Percentiles rank a stretch among this genome's conserved stretches.
Evolutionary conservation across 805 yeast species (phyloP).

Genomic region (Starmera quercuum): DNA sequence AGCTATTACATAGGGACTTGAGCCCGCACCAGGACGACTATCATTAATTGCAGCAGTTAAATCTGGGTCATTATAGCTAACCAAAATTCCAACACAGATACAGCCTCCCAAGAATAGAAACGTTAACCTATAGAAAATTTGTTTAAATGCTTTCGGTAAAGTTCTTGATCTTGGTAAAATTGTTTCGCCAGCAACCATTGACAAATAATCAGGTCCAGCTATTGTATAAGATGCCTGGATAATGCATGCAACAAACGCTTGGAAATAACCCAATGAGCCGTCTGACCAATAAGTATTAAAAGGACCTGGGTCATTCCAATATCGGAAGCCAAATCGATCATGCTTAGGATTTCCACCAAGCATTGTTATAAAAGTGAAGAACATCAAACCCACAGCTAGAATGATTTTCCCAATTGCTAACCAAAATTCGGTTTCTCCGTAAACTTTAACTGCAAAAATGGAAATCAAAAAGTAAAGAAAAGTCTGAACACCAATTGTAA

Average conservation of each 20-base stretch:
- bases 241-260: constrained; percentile 65
- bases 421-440: constrained; percentile 83
- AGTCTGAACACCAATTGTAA: constrained; percentile 57
- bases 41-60: constrained; percentile 49
- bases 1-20: constrained; percentile 79
- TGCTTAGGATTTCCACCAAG: constrained; percentile 78
- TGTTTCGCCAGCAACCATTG: constrained; percentile 83
- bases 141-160: constrained; percentile 72
- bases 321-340: constrained; percentile 53
- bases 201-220: constrained; percentile 81
- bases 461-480: constrained; percentile 57
- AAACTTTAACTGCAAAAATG: constrained; percentile 62
- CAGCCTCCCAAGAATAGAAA: constrained; percentile 69
- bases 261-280: constrained; percentile 57
- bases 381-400: constrained; percentile 65
- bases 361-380: constrained; percentile 76
- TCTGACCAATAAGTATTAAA: constrained; percentile 47
- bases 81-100: constrained; percentile 68
- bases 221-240: constrained; percentile 70
- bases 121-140: constrained; percentile 61
- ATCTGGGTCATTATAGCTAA: constrained; percentile 60
- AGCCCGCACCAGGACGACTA: constrained; percentile 68
- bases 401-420: constrained; percentile 66
- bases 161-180: constrained; percentile 55
- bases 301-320: constrained; percentile 47